Percentiles rank a stretch among this genome's conserved stretches.
Conservation (phyloP, 139 green algal genomes). For the Volvox reticuliferus region DNA sequence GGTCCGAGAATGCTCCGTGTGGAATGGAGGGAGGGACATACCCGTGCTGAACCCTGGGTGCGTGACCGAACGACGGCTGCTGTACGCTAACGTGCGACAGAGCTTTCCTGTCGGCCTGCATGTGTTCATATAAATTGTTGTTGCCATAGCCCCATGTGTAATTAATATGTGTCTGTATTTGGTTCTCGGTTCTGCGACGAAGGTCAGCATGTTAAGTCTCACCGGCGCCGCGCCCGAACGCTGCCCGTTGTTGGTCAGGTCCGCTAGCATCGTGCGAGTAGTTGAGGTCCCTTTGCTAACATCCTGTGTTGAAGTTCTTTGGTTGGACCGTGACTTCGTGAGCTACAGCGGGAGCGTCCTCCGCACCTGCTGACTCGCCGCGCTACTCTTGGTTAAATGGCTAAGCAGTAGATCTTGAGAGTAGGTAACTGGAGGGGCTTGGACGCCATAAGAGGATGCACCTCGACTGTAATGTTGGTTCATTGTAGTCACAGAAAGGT, state of each 20-base stretch:
- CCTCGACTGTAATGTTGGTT: constrained; percentile 9
- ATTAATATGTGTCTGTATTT: not conserved
- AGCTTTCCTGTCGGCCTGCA: constrained; percentile 15
- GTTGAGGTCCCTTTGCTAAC: constrained; percentile 5
- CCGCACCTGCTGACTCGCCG: constrained; percentile 15
- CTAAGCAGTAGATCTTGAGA: constrained; percentile 32
- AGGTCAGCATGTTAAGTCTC: not conserved
- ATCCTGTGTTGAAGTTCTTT: not conserved
- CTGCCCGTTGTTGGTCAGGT: constrained; percentile 39
- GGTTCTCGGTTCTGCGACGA: not conserved
- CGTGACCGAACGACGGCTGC: not conserved
- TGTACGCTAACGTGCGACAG: not conserved
- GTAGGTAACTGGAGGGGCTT: constrained; percentile 15
- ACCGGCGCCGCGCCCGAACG: not conserved
- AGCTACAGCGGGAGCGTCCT: not conserved
- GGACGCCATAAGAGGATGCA: constrained; percentile 23
- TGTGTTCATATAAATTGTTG: too few species aligned
- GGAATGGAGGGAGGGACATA: not conserved
- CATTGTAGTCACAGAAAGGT: not conserved
- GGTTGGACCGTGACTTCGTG: not conserved
- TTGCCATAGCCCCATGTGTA: too few species aligned
- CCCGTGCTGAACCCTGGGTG: not conserved
- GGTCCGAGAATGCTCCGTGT: constrained; percentile 17
- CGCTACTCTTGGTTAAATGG: constrained; percentile 40
- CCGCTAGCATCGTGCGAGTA: constrained; percentile 6